A percentile compares a stretch with the other conserved stretches of the same genome.
Evolutionary conservation across 257 asterid species (phyloP).

Genomic region (Handroanthus guayacan): DNA sequence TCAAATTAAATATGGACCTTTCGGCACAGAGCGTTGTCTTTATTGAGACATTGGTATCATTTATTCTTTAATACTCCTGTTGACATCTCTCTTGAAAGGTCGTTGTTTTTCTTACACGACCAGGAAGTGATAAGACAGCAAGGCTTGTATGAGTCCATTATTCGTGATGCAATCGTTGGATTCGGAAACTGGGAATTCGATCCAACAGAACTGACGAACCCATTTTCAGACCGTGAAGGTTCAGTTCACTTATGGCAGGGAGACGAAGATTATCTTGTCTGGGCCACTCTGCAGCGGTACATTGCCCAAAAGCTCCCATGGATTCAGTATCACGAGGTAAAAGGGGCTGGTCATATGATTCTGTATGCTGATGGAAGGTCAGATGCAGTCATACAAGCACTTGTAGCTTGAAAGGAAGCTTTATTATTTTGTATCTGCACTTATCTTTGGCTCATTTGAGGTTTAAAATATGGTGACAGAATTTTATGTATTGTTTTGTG

Average conservation of each 20-base stretch:
- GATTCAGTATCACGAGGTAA: slow-evolving; percentile 79
- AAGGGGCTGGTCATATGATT: slow-evolving; percentile 83
- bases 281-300: slow-evolving; percentile 69
- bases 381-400: slow-evolving; percentile 57
- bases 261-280: slow-evolving; percentile 72
- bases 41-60: not conserved
- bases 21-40: not conserved
- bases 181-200: slow-evolving; percentile 89
- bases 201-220: slow-evolving; percentile 71
- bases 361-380: slow-evolving; percentile 62
- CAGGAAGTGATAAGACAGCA: slow-evolving; percentile 68
- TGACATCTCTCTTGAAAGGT: not conserved
- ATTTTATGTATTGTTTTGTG: slow-evolving; percentile 19
- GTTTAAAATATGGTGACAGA: not conserved
- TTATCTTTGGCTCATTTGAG: slow-evolving; percentile 5
- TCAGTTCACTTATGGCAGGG: slow-evolving; percentile 90
- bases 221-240: slow-evolving; percentile 61
- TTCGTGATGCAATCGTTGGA: slow-evolving; percentile 71
- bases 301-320: slow-evolving; percentile 72
- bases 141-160: slow-evolving; percentile 78
- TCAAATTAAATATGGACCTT: not conserved
- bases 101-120: slow-evolving; percentile 6
- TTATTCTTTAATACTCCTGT: not conserved
- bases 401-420: slow-evolving; percentile 45
- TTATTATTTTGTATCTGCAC: slow-evolving; percentile 6